Base-by-base conservation (phyloP, 306 rosid genomes). In the Delonix regia region DNA sequence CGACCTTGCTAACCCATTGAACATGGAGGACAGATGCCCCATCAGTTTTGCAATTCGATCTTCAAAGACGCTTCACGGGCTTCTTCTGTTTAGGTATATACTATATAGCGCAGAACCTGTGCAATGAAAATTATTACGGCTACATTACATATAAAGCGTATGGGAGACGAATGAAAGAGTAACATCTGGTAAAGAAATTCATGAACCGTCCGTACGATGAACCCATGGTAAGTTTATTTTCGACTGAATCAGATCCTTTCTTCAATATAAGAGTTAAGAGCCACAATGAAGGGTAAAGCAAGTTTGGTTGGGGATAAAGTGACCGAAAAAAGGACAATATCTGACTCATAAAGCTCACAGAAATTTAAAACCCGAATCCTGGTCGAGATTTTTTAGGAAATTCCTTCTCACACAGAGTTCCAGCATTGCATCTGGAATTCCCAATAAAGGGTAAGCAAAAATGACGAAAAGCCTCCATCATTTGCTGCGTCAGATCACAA, bases 11-110 rank as follows among this genome's bases (percentile, higher is more conserved):
- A 95, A 69, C 45, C 93, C 97, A 81, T 85, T 91, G 82, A 92
- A 84, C 97, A 91, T 85, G 67, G 93, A 85, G 7, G 94, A 89
- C 11, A 90, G 87, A 49, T 90, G 91, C 82, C 85, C 92, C 97
- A 92, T 94, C 47, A 79, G 57, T 74, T 66, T 38, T 45, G 8
- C 74, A 65, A 49, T 39, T 47, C 42, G 83, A 65, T 70, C 55
- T 22, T 65, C 76, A 57, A 69, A 67, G 49, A 59, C 49, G 15
- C 38, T 64, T 68, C 62, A 18, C 52, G 13, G 71, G 74, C 41
- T 63, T 60, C 71, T 52, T 67, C 69, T 44, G 16, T 30, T 74
- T 69, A 49, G 39, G 63, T 15, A 24, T 61, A 56, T n/a, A 6
- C 45, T 16, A 6, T 22, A 34, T 41, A 24, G 27, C 62, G 65